Base-by-base conservation (phyloP, 2,329 filamentous ascomycete species). In the Cladorrhinum sp. region DNA sequence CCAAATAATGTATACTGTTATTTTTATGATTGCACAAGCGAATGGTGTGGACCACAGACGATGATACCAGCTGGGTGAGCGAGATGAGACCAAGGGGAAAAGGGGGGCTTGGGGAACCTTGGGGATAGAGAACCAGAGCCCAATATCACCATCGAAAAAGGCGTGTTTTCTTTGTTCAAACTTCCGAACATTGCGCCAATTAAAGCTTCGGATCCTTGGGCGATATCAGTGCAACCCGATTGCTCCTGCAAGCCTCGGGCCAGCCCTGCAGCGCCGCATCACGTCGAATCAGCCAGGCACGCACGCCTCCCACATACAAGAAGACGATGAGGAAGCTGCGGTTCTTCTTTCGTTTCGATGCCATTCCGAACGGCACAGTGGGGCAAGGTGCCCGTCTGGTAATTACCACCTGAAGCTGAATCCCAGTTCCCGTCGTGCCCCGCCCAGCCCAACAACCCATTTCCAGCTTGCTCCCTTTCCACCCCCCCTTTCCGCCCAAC, bases 331-430 rank as follows among this genome's bases (percentile, higher is more conserved):
- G 23, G 39, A 59, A 58, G 23, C 20, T 54, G 33, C 50, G 24
- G 50, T 42, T 39, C 57, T 28, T n/a, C n/a, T 33, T 59, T 42
- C 49, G 57, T 49, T 59, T 51, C 36, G 36, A 53, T 59, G 54
- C 57, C 52, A 59, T 58, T 54, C 57, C 53, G 57, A 49, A 57
- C 53, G 57, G 60, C 50, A 50, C 24, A 48, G 53, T 62, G 60
- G 60, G 60, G 52, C 56, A 20, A 53, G 56, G 42, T 39, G 48
- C 55, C 33, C 50, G 26, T 39, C 46, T 26, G 59, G 53, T 58
- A 46, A 48, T 57, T 57, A 39, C 54, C 26, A 36, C 53, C 46
- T 21, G 16, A 8, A 57, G 54, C 39, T 39, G 24, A 36, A 49
- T 39, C 39, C 54, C 33, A 36, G 33, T 21, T 36, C 53, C 53